Base-by-base conservation (phyloP, 225 moss, liverwort and hornwort species). In the Bryum argenteum region DNA sequence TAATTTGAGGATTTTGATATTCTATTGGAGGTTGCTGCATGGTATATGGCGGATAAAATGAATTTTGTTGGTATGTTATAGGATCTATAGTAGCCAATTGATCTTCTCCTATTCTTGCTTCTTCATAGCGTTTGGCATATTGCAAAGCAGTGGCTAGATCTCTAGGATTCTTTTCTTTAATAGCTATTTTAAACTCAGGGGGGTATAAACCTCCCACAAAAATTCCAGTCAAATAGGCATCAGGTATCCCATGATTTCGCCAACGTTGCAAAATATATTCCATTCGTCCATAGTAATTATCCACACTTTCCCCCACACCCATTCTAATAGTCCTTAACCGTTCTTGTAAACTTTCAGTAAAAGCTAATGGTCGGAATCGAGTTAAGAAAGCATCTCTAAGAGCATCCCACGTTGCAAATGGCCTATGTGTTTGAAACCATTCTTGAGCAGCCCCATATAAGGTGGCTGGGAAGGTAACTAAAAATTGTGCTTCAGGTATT, bases 261-360 rank as follows among this genome's bases (percentile, higher is more conserved):
- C 45, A 63, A 3, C 23, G 13, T 63, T 23, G 22, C 13, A 66
- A 33, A 11, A 66, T 15, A 3, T 66, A 50, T 28, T 66, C 65
- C 65, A 66, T 66, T 3, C 51, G 28, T 1, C 17, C 6, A 26
- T 65, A 26, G 2, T 45, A 48, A 8, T 10, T 41, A 15, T 63
- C 22, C 15, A 63, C 0, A 0, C 17, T 65, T 47, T 65, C n/a
- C 17, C 65, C 45, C 16, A 16, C 8, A 3, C 9, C 65, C 65
- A 65, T 65, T 48, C 21, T 65, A 8, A 65, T 47, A 1, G 23
- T 65, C 15, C 8, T 47, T 5, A 65, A 47, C 9, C 10, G 4
- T 26, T 65, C 65, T 51, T 51, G 48, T 11, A 51, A 11, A 28
- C 33, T 66, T 18, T 51, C n/a, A n/a, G 10, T 66, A n/a, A 66